Base-by-base conservation (phyloP, 176 grass and related monocot species). In the Dendrocalamus sinicus region DNA sequence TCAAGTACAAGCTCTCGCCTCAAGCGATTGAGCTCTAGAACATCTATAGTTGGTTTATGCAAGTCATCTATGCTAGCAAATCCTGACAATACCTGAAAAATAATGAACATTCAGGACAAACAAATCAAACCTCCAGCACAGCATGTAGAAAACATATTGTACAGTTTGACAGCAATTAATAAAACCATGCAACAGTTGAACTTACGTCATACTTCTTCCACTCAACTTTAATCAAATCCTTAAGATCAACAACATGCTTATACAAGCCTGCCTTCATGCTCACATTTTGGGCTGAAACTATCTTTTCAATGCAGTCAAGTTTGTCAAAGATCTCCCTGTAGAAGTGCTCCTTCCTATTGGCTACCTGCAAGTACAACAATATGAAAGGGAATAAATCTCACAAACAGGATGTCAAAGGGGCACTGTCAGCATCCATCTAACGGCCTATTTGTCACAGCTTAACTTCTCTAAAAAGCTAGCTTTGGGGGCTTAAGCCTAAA, bases 201-300 rank as follows among this genome's bases (percentile, higher is more conserved):
- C 94, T 94, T 91, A 97, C 96, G 20, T 96, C 79, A 68, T 99
- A 99, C 73, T 94, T 90, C 83, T 89, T 89, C 85, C 81, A 84
- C 63, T 94, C 90, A 51, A 89, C 39, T 88, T 87, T 87, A 86
- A 96, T 79, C 79, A 89, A 82, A 40, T 94, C 90, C 79, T 93
- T 94, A 70, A 99, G 84, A 78, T 94, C 84, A 11, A 63, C 60
- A 78, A 94, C 55, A 77, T 94, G 77, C 74, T 76, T 92, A 86
- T 66, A 45, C 72, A 99, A 88, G 87, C 93, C 90, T 86, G 78
- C 53, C 45, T 94, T 90, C 81, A 89, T 91, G 60, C 59, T 77
- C 78, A 84, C 76, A 48, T 91, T 88, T 64, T 94, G 82, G 26
- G 58, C 80, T 55, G 88, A 81, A 54, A 96, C 48, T 30, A 68